Evolutionary conservation across 2,329 filamentous ascomycete species (phyloP), one percentile per base, ranked within the genome.

Genomic region (Teratosphaeria gauchensis): DNA sequence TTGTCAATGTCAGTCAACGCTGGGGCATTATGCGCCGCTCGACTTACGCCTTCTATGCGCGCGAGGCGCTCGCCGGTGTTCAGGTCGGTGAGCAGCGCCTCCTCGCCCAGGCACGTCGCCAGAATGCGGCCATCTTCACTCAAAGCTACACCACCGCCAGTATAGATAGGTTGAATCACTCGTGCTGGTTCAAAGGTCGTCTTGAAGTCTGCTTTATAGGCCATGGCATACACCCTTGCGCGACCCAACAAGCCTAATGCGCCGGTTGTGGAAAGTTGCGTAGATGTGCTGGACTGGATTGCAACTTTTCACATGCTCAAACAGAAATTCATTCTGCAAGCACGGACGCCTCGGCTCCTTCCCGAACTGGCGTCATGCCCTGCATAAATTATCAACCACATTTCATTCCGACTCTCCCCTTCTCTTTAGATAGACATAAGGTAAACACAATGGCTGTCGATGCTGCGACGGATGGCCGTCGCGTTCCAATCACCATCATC

Each of bases 111-210:
- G 38, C 89, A 91, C 28, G 91, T 91, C 51, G 91, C 92, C 57
- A 99, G 81, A 63, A 97, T 84, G 67, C 84, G 84, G 56, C 91
- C 91, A 75, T 84, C 84, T 72, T 86, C 83, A 78, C 92, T 90
- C 61, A 97, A 82, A 32, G 90, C 85, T 60, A 95, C 85, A 64
- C 89, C 87, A 51, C 94, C 94, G 57, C 94, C 94, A 1, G 92
- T 96, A 71, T 94, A 96, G 55, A 97, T 92, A 21, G 94, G 94
- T 67, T 91, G 89, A 58, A 99, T 88, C 54, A 90, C 89, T 69
- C 88, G 85, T 64, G 82, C 82, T 59, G 88, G 84, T 70, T 95
- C 89, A 73, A 96, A 99, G 3, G 92, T 96, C 59, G 91, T 96
- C 79, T 91, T 95, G 66, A 81, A 74, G 48, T 77, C 77, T 61